A percentile compares a stretch with the other conserved stretches of the same genome.
phyloP scores from a whole-genome alignment of 2,329 filamentous ascomycete species.

The Bisporella sp. region DNA sequence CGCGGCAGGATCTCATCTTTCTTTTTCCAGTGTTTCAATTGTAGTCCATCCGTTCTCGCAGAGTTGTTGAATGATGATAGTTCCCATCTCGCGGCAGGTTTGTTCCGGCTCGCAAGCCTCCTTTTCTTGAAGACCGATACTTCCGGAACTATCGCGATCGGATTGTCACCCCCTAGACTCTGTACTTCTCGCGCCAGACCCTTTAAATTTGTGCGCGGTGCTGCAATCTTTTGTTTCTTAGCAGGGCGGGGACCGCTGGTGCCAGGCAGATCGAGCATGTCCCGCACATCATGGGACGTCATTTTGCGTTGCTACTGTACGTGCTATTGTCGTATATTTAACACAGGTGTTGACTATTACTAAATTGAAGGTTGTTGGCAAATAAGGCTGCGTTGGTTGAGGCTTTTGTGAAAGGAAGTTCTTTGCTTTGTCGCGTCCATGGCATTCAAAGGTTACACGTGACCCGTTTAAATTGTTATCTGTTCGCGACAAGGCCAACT shows the following conservation, averaged over 20 bases:
- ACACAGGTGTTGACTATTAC: too few relatives aligned
- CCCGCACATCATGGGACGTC: slow-evolving; percentile 75
- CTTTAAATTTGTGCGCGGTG: slow-evolving; percentile 53
- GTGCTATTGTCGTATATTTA: neutral
- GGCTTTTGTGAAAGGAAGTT: too few relatives aligned
- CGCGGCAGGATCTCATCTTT: slow-evolving; percentile 42
- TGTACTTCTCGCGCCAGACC: slow-evolving; percentile 60
- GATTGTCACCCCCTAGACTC: slow-evolving; percentile 58
- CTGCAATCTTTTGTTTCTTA: slow-evolving; percentile 68
- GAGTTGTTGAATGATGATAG: slow-evolving; percentile 68
- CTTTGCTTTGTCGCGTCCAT: too few relatives aligned
- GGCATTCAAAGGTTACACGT: too few relatives aligned
- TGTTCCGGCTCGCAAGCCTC: slow-evolving; percentile 42
- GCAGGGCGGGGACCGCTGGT: slow-evolving; percentile 52
- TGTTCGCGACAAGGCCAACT: too few relatives aligned
- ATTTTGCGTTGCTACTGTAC: slow-evolving; percentile 34
- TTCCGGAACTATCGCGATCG: slow-evolving; percentile 59
- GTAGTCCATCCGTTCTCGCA: slow-evolving; percentile 64
- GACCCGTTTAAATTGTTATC: too few relatives aligned
- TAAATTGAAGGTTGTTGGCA: too few relatives aligned
- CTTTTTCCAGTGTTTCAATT: slow-evolving; percentile 75
- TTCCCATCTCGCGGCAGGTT: slow-evolving; percentile 57
- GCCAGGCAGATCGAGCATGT: slow-evolving; percentile 74
- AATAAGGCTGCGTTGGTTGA: too few relatives aligned
- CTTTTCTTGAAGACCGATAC: slow-evolving; percentile 53